phyloP scores from a whole-genome alignment of 2,329 filamentous ascomycete species.

The Ampelomyces quisqualis region DNA sequence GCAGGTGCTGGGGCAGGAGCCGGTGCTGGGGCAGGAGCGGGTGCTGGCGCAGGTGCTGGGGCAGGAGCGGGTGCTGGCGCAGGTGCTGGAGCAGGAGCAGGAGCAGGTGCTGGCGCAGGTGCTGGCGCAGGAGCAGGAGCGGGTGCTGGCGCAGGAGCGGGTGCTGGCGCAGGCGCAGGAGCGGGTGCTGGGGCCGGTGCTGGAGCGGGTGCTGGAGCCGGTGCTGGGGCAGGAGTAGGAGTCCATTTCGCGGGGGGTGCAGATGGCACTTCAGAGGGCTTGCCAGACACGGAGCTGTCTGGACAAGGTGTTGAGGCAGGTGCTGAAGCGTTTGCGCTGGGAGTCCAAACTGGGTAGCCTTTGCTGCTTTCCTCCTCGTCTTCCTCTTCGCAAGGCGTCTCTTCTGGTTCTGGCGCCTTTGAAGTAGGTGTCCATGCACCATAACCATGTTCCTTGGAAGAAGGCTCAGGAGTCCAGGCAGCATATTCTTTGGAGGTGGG shows the following conservation, averaged over 20 bases:
- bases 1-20: constrained; percentile 6
- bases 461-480: too few relatives aligned
- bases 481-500: neutral
- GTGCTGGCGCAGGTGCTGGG: constrained; percentile 8
- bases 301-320: neutral
- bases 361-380: neutral
- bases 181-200: constrained; percentile 3
- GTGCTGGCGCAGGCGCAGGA: constrained; percentile 1
- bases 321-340: neutral
- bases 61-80: constrained; percentile 5
- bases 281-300: neutral
- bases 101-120: constrained; percentile 7
- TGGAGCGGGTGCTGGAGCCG: neutral
- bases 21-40: constrained; percentile 8
- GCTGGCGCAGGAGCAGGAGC: neutral
- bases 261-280: too few relatives aligned
- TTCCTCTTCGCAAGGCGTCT: neutral
- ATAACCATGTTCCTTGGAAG: neutral
- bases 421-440: neutral
- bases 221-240: neutral
- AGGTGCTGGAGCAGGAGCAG: constrained; percentile 16
- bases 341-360: neutral
- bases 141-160: neutral
- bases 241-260: neutral
- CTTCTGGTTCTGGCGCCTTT: neutral